Evolutionary conservation across 306 rosid genomes (phyloP).

Genomic region (Quercus variabilis): DNA sequence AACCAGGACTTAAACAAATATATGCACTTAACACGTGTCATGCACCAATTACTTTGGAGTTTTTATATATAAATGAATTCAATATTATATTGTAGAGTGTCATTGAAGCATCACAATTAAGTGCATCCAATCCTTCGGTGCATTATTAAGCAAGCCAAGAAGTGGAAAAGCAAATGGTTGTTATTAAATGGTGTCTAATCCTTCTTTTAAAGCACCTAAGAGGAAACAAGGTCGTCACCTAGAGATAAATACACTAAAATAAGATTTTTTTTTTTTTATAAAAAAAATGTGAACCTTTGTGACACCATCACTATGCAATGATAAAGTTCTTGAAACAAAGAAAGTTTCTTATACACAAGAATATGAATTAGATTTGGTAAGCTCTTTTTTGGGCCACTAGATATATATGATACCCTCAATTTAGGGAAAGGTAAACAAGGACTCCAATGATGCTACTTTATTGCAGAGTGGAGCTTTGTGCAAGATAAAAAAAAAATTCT

Average conservation of each 20-base stretch:
- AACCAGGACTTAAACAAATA: neutral
- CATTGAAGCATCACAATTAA: neutral
- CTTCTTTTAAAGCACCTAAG: neutral
- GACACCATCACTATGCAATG: constrained; percentile 5
- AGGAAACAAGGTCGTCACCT: neutral
- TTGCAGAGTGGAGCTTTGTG: constrained; percentile 40
- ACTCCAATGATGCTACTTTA: constrained; percentile 35
- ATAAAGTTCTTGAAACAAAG: constrained; percentile 14
- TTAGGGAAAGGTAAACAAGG: constrained; percentile 36
- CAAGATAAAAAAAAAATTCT: constrained; percentile 39
- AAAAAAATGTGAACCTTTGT: neutral
- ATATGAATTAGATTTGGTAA: constrained; percentile 28
- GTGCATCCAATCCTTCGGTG: neutral
- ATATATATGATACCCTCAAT: constrained; percentile 23
- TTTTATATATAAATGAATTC: neutral
- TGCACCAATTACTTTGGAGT: too few relatives aligned
- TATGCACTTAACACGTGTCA: neutral
- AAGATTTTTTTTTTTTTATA: neutral
- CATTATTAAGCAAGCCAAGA: constrained; percentile 4
- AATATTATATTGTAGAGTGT: neutral
- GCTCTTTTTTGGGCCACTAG: constrained; percentile 26
- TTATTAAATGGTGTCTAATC: neutral
- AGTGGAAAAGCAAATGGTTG: constrained; percentile 6
- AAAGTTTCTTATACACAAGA: constrained; percentile 21
- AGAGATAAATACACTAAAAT: neutral